Evolutionary conservation across 208 protist species (phyloP).

Genomic region (Novymonas esmeraldas): DNA sequence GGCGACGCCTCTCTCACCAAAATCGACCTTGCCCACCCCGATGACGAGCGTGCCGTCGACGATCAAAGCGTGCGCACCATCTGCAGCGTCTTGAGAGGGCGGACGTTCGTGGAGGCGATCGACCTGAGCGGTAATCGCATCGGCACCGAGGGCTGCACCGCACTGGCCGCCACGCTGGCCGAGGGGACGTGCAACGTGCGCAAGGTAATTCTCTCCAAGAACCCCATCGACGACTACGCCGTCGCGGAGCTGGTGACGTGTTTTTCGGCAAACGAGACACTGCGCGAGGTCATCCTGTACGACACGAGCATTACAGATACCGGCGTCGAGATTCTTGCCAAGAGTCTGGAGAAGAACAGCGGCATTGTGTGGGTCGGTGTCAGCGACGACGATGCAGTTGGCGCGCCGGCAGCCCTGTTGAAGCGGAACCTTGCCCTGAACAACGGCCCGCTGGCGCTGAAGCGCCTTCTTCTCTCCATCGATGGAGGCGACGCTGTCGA

Average conservation of each 20-base stretch:
- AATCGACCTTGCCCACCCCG: slow-evolving; percentile 49
- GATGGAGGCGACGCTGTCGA: slow-evolving; percentile 52
- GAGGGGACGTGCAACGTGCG: slow-evolving; percentile 46
- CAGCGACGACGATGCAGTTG: slow-evolving; percentile 20
- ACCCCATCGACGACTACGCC: slow-evolving; percentile 69
- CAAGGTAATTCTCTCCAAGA: slow-evolving; percentile 50
- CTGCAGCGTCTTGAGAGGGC: slow-evolving; percentile 50
- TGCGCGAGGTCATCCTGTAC: slow-evolving; percentile 52
- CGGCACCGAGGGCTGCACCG: slow-evolving; percentile 49
- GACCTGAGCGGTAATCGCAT: slow-evolving; percentile 70
- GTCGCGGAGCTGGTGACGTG: slow-evolving; percentile 50
- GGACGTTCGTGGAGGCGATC: slow-evolving; percentile 46
- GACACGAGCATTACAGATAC: slow-evolving; percentile 64
- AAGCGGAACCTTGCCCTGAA: slow-evolving; percentile 74
- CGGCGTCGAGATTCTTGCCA: slow-evolving; percentile 53
- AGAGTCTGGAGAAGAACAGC: slow-evolving; percentile 59
- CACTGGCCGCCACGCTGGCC: slow-evolving; percentile 49
- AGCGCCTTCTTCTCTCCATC: slow-evolving; percentile 53
- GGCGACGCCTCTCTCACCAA: slow-evolving; percentile 49
- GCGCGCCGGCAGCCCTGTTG: slow-evolving; percentile 29
- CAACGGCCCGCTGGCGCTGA: slow-evolving; percentile 58
- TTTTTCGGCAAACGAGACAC: slow-evolving; percentile 59
- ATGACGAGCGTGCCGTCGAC: slow-evolving; percentile 48
- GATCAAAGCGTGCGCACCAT: slow-evolving; percentile 69
- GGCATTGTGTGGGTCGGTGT: slow-evolving; percentile 44